phyloP scores from a whole-genome alignment of 1,284 basidiomycete genomes.

The Takashimella koratensis region DNA sequence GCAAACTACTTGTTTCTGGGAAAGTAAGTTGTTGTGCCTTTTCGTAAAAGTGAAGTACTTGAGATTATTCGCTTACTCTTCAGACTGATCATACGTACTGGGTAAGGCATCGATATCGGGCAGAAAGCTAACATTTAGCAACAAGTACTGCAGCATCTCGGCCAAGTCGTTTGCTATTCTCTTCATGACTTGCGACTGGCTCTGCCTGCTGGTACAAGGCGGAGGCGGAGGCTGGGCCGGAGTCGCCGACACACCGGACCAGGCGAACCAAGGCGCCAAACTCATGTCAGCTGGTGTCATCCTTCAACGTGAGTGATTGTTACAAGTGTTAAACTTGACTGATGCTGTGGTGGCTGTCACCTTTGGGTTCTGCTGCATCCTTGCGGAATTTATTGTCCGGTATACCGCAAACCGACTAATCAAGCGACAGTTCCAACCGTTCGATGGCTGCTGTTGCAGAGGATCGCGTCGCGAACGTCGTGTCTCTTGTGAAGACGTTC shows the following conservation, averaged over 20 bases:
- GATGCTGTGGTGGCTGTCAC: slow-evolving; percentile 31
- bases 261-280: slow-evolving; percentile 27
- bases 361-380: slow-evolving; percentile 30
- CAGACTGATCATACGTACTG: too few species aligned
- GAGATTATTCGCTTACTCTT: too few species aligned
- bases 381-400: slow-evolving; percentile 31
- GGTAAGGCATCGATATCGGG: too few species aligned
- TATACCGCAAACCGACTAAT: slow-evolving; percentile 19
- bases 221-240: slow-evolving; percentile 40
- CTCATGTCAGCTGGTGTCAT: slow-evolving; percentile 37
- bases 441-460: slow-evolving; percentile 13
- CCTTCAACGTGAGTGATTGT: slow-evolving; percentile 19
- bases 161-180: slow-evolving; percentile 29
- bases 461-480: slow-evolving; percentile 2
- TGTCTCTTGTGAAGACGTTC: not conserved
- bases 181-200: slow-evolving; percentile 41
- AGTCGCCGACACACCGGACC: slow-evolving; percentile 15
- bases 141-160: slow-evolving; percentile 22
- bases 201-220: slow-evolving; percentile 43
- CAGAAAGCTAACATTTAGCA: too few species aligned
- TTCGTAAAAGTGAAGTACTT: too few species aligned
- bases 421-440: slow-evolving; percentile 13
- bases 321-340: too few species aligned
- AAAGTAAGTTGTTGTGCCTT: slow-evolving; percentile 14
- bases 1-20: slow-evolving; percentile 40